Conservation (phyloP, 1,139 yeast species). For the Nakaseomyces delphensis region DNA sequence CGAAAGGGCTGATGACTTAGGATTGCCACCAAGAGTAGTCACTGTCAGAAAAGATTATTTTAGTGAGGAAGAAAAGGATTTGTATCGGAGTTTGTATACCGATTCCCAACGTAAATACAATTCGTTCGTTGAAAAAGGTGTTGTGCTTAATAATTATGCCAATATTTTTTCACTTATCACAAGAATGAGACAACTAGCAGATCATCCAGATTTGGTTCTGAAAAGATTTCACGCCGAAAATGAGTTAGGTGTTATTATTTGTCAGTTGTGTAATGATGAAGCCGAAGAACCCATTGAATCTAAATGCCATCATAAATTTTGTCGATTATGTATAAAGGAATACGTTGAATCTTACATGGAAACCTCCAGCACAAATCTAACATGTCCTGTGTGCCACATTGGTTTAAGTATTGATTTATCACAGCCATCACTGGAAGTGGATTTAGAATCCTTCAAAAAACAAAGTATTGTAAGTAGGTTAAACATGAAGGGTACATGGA, state of each 20-base stretch:
- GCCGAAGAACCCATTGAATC: constrained; percentile 96
- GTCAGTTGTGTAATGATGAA: constrained; percentile 93
- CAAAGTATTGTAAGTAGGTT: constrained; percentile 86
- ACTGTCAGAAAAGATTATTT: constrained; percentile 78
- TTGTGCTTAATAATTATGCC: constrained; percentile 89
- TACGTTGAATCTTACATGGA: constrained; percentile 79
- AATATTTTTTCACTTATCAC: constrained; percentile 92
- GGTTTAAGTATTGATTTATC: constrained; percentile 82
- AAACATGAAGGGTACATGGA: constrained; percentile 79
- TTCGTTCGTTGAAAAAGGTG: constrained; percentile 88
- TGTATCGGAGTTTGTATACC: constrained; percentile 77
- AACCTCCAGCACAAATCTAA: constrained; percentile 44
- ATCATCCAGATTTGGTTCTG: constrained; percentile 91
- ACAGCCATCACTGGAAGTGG: constrained; percentile 79
- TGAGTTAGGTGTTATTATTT: constrained; percentile 57
- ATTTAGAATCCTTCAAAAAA: constrained; percentile 49
- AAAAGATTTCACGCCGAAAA: constrained; percentile 45
- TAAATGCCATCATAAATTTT: constrained; percentile 85
- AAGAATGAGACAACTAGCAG: constrained; percentile 95
- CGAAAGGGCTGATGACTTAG: constrained; percentile 94
- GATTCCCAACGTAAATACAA: constrained; percentile 77
- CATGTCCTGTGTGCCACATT: constrained; percentile 95
- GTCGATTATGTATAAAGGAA: constrained; percentile 85
- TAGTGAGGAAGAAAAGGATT: constrained; percentile 89
- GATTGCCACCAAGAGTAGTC: constrained; percentile 89